These are phyloP conservation scores for Trametes elegans DNA, from an alignment of 768 basidiomycete species.

Conservation along the genomic window DNA sequence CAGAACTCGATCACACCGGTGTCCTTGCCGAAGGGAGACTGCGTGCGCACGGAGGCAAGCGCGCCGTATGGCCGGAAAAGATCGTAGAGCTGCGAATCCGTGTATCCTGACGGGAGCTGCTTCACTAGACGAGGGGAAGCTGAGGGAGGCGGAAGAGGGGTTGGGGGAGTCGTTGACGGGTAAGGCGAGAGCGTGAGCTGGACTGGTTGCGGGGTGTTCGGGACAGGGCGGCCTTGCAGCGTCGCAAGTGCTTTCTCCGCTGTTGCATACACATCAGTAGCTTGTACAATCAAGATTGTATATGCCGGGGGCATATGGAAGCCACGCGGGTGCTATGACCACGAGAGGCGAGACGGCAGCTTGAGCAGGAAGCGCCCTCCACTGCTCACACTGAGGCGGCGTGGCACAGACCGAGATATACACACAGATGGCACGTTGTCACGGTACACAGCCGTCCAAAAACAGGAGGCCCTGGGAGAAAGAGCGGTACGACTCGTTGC, in stretches of 20 bases:
- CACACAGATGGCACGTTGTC: too few relatives aligned
- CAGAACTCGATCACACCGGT: slow-evolving; percentile 83
- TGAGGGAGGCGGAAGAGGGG: slow-evolving; percentile 69
- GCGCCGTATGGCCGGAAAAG: slow-evolving; percentile 84
- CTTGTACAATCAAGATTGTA: slow-evolving; percentile 1
- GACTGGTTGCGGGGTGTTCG: slow-evolving; percentile 55
- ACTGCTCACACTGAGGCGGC: too few relatives aligned
- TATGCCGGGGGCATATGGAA: neutral
- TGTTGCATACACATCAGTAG: slow-evolving; percentile 30
- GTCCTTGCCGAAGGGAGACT: slow-evolving; percentile 74
- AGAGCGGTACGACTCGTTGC: too few relatives aligned
- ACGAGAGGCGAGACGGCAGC: too few relatives aligned
- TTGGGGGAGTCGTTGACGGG: slow-evolving; percentile 75
- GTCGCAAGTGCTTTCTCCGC: slow-evolving; percentile 90
- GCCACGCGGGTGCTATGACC: too few relatives aligned
- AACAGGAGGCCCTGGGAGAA: too few relatives aligned
- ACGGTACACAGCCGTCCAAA: too few relatives aligned
- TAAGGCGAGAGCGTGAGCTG: slow-evolving; percentile 77
- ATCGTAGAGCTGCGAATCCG: slow-evolving; percentile 77
- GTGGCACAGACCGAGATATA: too few relatives aligned
- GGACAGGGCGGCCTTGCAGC: slow-evolving; percentile 72
- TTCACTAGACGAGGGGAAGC: slow-evolving; percentile 82
- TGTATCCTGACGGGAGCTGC: slow-evolving; percentile 68
- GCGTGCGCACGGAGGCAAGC: slow-evolving; percentile 72
- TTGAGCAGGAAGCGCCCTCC: too few relatives aligned